A percentile compares a stretch with the other conserved stretches of the same genome.
phyloP scores from a whole-genome alignment of 495 filamentous ascomycete genomes.

The Hypoxylon lienhwacheense region DNA sequence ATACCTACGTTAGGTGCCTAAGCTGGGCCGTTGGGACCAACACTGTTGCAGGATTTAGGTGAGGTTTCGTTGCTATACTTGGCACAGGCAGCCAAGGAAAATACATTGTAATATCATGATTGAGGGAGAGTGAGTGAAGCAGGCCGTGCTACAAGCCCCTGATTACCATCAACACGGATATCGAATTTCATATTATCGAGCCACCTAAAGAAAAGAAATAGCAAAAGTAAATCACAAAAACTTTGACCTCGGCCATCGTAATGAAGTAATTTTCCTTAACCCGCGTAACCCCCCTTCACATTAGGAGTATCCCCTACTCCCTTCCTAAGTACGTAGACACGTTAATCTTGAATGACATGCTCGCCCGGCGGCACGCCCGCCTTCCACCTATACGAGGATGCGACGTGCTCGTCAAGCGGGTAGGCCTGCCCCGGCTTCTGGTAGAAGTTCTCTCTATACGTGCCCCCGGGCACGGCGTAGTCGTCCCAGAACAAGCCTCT shows the following conservation, averaged over 20 bases:
- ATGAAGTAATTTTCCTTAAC: not conserved
- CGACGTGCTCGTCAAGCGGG: constrained; percentile 40
- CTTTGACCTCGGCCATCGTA: not conserved
- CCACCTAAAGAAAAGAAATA: not conserved
- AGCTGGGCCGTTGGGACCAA: not conserved
- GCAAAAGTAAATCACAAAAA: too few species aligned
- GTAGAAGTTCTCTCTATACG: constrained; percentile 51
- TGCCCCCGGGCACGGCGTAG: constrained; percentile 50
- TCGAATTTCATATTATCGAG: not conserved
- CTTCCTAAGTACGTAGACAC: not conserved
- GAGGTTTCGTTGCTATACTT: constrained; percentile 3
- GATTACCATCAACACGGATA: not conserved
- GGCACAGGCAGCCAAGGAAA: not conserved
- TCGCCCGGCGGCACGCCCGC: constrained; percentile 39
- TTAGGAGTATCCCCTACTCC: not conserved
- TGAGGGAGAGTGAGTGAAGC: not conserved
- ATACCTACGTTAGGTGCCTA: not conserved
- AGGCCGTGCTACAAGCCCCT: not conserved
- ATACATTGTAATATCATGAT: not conserved
- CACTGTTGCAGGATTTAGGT: not conserved
- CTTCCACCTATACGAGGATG: constrained; percentile 42
- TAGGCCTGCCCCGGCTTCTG: constrained; percentile 36
- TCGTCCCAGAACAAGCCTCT: constrained; percentile 55
- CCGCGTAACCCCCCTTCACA: not conserved
- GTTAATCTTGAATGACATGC: constrained; percentile 36